Conservation (phyloP, 169 alveolate genomes). For the Plasmodium gallinaceum region DNA sequence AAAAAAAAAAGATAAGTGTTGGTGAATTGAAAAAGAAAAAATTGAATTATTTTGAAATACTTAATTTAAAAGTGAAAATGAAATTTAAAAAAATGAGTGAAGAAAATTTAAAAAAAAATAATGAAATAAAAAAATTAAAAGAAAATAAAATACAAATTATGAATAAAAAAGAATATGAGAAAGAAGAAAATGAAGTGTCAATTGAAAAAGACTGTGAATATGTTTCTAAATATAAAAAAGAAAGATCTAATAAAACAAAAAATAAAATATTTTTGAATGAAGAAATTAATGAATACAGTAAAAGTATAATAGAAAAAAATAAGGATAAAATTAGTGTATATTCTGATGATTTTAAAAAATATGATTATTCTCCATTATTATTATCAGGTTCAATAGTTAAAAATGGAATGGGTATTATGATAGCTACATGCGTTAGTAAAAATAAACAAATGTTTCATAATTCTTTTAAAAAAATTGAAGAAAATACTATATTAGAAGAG, state of each 20-base stretch:
- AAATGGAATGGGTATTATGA: conserved; percentile 52
- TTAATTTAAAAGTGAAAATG: conserved; percentile 25
- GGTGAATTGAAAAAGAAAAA: conserved; percentile 37
- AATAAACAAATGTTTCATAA: conserved; percentile 65
- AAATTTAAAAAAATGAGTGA: conserved; percentile 13
- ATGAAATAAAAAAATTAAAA: neutral
- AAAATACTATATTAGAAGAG: conserved; percentile 24
- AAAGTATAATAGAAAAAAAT: neutral
- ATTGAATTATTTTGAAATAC: conserved; percentile 33
- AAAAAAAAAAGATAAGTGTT: conserved; percentile 27
- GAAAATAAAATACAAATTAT: too few relatives aligned
- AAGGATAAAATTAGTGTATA: neutral
- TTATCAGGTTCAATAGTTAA: conserved; percentile 24
- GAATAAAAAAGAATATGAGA: neutral
- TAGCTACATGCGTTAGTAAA: conserved; percentile 68
- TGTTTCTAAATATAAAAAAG: neutral
- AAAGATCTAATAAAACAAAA: neutral
- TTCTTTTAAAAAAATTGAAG: conserved; percentile 32
- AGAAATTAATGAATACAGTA: neutral
- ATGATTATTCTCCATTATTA: conserved; percentile 42
- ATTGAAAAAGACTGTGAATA: neutral
- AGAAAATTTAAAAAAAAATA: neutral
- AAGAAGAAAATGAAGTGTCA: neutral
- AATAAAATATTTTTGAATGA: neutral
- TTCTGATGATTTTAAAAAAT: neutral